These are phyloP conservation scores for Amanita exitialis DNA, from an alignment of 768 basidiomycete species.

Conservation along the genomic window DNA sequence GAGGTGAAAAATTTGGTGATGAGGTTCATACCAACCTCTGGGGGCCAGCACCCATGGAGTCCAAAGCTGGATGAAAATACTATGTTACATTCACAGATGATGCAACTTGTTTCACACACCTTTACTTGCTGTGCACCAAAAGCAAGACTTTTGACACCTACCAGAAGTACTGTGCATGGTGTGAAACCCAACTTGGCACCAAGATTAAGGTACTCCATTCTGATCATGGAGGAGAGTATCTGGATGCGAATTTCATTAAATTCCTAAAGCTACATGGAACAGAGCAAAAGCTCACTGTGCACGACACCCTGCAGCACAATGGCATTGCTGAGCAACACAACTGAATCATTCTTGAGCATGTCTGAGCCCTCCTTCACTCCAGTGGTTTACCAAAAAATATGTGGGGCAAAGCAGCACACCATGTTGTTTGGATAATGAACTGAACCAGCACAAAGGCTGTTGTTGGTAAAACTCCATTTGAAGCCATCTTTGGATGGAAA, in stretches of 20 bases:
- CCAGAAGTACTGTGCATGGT: constrained; percentile 17
- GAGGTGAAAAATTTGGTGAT: no score
- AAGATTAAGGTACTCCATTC: constrained; percentile 20
- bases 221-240: constrained; percentile 29
- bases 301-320: constrained; percentile 26
- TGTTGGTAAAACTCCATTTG: no score
- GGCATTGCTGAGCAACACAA: constrained; percentile 28
- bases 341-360: constrained; percentile 19
- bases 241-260: constrained; percentile 15
- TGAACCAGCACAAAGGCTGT: no score
- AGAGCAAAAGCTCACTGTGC: constrained; percentile 16
- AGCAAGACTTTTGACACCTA: constrained; percentile 13
- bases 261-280: constrained; percentile 15
- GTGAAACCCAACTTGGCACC: constrained; percentile 16
- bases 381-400: constrained; percentile 20
- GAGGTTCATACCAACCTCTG: constrained; percentile 30
- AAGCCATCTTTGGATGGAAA: no score
- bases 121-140: constrained; percentile 13
- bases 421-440: constrained; percentile 20
- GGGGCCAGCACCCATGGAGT: constrained; percentile 21
- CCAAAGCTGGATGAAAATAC: constrained; percentile 13
- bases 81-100: constrained; percentile 23
- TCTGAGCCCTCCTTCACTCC: constrained; percentile 20
- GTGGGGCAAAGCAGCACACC: constrained; percentile 25
- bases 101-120: constrained; percentile 8